Evolutionary conservation across 2,329 filamentous ascomycete species (phyloP), one percentile per base, ranked within the genome.

Genomic region (Fusarium armeniacum): DNA sequence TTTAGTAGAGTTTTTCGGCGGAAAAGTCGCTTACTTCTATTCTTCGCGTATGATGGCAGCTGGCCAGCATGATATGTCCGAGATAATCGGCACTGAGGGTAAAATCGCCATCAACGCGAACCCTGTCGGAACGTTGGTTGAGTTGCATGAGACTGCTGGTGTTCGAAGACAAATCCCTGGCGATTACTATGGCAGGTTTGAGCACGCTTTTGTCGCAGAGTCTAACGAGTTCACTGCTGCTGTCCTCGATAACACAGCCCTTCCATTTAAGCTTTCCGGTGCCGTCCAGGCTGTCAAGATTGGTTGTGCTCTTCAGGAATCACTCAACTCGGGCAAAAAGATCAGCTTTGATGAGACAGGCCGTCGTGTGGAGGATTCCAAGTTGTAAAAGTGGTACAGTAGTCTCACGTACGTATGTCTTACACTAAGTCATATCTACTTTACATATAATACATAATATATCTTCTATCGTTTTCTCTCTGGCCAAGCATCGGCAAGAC

Each of bases 31-130:
- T 5, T 89, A 91, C 75, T 86, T 90, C 65, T 91, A 89, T 76
- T 84, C 83, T 33, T 86, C 83, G 5, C 83, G 89, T n/a, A 91
- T 91, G 87, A 91, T 91, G 86, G 87, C 89, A 0, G 85, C 87
- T 0, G 90, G 90, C 1, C 89, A 91, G 77, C 86, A 91, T 66
- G 90, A 91, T 73, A 86, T 84, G 73, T 90, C 89, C 0, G 89
- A 91, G 78, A 85, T 92, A 64, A 89, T 91, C 58, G 90, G 89
- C 11, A 91, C 89, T 0, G 83, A 86, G 65, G 89, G 90, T 45
- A 91, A 91, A 76, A 74, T 91, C 4, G 78, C 83, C 0, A 81
- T 91, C 66, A 91, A 91, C 71, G 83, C 81, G 20, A 86, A 89
- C 68, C 89, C 89, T 7, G 79, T 81, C 47, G 79, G 77, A 3